phyloP scores from a whole-genome alignment of 208 protist species.

The Acanthamoeba sp. region DNA sequence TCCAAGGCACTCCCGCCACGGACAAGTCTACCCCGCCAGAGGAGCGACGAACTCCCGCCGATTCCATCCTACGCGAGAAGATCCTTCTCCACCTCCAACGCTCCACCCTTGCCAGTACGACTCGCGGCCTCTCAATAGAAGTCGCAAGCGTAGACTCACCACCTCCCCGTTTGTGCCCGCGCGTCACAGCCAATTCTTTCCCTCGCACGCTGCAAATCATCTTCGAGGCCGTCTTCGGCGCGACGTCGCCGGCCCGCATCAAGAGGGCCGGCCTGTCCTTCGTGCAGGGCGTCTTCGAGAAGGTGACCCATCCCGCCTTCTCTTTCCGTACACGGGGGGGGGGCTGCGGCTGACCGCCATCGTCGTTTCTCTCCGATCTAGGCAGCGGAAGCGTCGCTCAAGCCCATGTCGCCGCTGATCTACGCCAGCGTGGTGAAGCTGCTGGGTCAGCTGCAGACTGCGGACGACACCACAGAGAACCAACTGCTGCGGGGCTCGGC shows the following conservation, averaged over 20 bases:
- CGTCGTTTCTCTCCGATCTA: not conserved
- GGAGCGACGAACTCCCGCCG: constrained; percentile 35
- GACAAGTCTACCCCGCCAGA: constrained; percentile 71
- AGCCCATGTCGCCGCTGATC: constrained; percentile 72
- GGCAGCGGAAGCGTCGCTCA: constrained; percentile 30
- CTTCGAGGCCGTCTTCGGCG: constrained; percentile 73
- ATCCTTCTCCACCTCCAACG: constrained; percentile 68
- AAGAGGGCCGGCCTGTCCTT: constrained; percentile 66
- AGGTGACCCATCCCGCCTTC: not conserved
- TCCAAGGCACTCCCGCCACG: constrained; percentile 67
- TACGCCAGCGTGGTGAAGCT: constrained; percentile 60
- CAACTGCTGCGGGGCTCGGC: constrained; percentile 47
- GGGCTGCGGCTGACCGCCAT: not conserved
- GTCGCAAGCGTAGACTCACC: no score
- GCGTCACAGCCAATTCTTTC: constrained; percentile 43
- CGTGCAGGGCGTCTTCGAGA: constrained; percentile 42
- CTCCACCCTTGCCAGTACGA: constrained; percentile 53
- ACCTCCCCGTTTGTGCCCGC: not conserved
- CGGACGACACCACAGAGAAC: constrained; percentile 45
- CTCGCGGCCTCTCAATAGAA: not conserved
- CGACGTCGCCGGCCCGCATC: constrained; percentile 26
- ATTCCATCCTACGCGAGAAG: constrained; percentile 56
- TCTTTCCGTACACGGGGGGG: not conserved
- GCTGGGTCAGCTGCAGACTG: constrained; percentile 33
- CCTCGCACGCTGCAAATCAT: constrained; percentile 73